phyloP scores from a whole-genome alignment of 208 protist species.

The Leishmania amazonensis region DNA sequence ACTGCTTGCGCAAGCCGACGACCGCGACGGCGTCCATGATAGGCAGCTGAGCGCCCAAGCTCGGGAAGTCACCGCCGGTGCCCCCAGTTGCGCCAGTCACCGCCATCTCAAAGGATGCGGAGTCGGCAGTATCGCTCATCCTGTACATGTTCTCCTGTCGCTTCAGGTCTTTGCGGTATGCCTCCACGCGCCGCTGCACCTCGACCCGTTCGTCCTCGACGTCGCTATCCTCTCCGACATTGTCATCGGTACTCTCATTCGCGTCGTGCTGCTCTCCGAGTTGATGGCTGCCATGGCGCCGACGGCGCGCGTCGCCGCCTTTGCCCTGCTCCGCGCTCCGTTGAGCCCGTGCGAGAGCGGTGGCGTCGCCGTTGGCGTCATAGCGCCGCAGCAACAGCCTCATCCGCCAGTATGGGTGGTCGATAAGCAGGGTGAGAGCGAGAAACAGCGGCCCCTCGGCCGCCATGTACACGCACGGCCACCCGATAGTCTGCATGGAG shows the following conservation, averaged over 20 bases:
- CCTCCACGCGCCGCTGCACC: conserved; percentile 21
- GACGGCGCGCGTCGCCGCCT: not conserved
- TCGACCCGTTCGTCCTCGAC: conserved; percentile 42
- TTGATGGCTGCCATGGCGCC: not conserved
- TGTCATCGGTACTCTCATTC: not conserved
- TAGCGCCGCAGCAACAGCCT: conserved; percentile 18
- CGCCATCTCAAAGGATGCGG: not conserved
- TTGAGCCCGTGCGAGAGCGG: not conserved
- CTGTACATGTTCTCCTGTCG: not conserved
- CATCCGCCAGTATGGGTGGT: conserved; percentile 35
- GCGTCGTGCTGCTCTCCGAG: not conserved
- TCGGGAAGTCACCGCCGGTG: not conserved
- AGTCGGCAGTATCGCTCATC: not conserved
- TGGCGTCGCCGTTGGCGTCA: conserved; percentile 8
- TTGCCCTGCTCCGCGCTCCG: not conserved
- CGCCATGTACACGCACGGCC: conserved; percentile 44
- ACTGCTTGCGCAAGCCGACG: conserved; percentile 38
- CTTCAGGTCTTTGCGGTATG: not conserved
- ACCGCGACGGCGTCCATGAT: conserved; percentile 30
- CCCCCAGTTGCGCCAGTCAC: not conserved
- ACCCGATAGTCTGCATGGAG: conserved; percentile 27
- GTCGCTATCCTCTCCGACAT: conserved; percentile 35
- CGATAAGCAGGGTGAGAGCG: conserved; percentile 31
- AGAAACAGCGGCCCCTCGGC: conserved; percentile 41
- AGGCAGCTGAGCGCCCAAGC: not conserved